Percentiles rank a stretch among this genome's conserved stretches.
Evolutionary conservation across 2,329 filamentous ascomycete genomes (phyloP).

Genomic region (Cladosporium colombiae): DNA sequence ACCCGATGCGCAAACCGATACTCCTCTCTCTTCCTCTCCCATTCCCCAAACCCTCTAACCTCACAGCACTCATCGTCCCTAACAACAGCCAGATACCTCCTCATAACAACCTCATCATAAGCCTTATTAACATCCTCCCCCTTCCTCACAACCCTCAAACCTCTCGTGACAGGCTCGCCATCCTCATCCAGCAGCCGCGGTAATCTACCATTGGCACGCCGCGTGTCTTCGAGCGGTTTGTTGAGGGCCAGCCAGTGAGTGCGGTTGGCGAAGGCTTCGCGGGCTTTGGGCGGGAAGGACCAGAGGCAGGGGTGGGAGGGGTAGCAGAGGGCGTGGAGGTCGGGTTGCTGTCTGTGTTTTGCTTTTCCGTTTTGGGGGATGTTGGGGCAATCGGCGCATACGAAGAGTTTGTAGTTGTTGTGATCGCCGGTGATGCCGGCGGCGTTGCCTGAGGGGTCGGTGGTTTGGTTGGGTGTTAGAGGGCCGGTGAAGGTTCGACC

Average conservation of each 20-base stretch:
- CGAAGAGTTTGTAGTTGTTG: background rate
- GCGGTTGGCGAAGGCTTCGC: conserved; percentile 11
- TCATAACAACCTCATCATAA: background rate
- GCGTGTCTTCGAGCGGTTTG: background rate
- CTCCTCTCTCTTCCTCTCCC: background rate
- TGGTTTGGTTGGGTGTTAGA: background rate
- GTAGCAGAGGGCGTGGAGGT: conserved; percentile 13
- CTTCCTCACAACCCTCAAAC: background rate
- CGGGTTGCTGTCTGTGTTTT: background rate
- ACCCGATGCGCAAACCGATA: background rate
- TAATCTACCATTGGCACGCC: background rate
- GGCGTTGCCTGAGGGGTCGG: background rate
- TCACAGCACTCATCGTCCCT: background rate
- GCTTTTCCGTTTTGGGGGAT: background rate
- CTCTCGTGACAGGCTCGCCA: background rate
- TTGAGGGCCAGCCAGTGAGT: background rate
- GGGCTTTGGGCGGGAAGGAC: background rate
- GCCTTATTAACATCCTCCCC: background rate
- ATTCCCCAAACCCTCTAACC: background rate
- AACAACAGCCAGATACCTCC: background rate
- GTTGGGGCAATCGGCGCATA: background rate
- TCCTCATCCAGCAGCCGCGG: background rate
- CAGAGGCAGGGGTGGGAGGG: conserved; percentile 11
- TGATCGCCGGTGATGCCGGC: background rate
- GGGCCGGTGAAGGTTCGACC: background rate